Evolutionary conservation across 306 rosid species (phyloP).

Genomic region (Boehmeria nivea): DNA sequence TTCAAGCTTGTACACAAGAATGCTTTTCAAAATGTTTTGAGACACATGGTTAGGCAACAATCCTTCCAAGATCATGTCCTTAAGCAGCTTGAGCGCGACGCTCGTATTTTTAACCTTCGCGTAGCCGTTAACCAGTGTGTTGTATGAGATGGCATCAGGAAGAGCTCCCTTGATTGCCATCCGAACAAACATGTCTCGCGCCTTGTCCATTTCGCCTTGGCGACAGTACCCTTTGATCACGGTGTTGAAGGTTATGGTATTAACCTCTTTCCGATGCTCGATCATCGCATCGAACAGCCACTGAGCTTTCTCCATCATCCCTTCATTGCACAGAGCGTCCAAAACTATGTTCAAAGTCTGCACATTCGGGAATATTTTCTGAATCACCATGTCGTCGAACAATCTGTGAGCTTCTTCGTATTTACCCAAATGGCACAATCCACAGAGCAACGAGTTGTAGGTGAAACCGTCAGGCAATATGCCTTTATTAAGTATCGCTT

Average conservation of each 20-base stretch:
- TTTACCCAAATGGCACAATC: background rate
- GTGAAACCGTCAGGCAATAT: background rate
- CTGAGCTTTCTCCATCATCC: constrained; percentile 9
- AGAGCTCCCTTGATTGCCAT: constrained; percentile 21
- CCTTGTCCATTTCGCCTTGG: constrained; percentile 33
- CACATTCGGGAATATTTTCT: background rate
- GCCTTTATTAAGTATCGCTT: background rate
- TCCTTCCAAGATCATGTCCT: constrained; percentile 32
- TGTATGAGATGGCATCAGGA: constrained; percentile 25
- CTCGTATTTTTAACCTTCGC: constrained; percentile 18
- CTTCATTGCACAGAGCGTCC: background rate
- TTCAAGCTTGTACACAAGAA: background rate
- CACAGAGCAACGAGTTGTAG: background rate
- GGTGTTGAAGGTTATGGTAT: background rate
- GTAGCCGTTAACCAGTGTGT: constrained; percentile 27
- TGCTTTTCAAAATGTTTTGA: background rate
- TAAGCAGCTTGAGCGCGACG: constrained; percentile 27
- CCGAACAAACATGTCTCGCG: constrained; percentile 20
- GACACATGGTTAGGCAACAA: constrained; percentile 18
- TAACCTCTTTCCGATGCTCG: background rate
- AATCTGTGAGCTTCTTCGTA: background rate
- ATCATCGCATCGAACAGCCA: constrained; percentile 1
- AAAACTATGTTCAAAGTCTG: background rate
- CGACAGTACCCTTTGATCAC: constrained; percentile 32
- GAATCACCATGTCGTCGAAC: background rate